phyloP scores from a whole-genome alignment of 345 rosid genomes.

The Fremontodendron californicum region DNA sequence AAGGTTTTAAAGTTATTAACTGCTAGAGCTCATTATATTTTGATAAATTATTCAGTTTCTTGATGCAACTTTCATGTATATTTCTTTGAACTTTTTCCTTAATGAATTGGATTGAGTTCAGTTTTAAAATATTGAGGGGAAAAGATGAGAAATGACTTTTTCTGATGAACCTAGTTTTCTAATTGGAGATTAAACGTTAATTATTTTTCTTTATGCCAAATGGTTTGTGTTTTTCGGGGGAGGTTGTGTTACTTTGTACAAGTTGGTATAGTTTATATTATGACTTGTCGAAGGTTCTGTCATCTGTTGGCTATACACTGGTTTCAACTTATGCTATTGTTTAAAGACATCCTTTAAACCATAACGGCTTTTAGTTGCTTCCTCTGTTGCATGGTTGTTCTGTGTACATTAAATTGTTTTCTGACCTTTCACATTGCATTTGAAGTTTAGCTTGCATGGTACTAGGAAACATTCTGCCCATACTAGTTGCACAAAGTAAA shows the following conservation, averaged over 20 bases:
- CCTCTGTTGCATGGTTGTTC: background rate
- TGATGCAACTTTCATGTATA: background rate
- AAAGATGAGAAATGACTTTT: background rate
- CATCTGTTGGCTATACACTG: background rate
- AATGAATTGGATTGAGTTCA: background rate
- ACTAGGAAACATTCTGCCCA: background rate
- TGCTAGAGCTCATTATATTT: background rate
- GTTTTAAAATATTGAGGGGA: background rate
- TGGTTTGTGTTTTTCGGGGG: background rate
- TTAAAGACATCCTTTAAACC: background rate
- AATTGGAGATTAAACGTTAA: background rate
- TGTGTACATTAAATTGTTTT: background rate
- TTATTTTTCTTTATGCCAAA: background rate
- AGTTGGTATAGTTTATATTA: background rate
- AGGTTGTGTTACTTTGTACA: background rate
- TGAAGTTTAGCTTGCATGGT: background rate
- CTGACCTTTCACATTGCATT: background rate
- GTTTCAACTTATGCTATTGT: background rate
- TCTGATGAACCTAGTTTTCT: background rate
- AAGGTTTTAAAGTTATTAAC: conserved; percentile 1
- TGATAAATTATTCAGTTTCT: conserved; percentile 1
- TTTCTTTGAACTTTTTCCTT: background rate
- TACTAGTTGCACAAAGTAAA: background rate
- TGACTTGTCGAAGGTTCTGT: background rate
- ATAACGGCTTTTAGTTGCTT: background rate